Percentiles rank a stretch among this genome's conserved stretches.
Evolutionary conservation across 768 basidiomycete species (phyloP).

Genomic region (Mycena filopes): DNA sequence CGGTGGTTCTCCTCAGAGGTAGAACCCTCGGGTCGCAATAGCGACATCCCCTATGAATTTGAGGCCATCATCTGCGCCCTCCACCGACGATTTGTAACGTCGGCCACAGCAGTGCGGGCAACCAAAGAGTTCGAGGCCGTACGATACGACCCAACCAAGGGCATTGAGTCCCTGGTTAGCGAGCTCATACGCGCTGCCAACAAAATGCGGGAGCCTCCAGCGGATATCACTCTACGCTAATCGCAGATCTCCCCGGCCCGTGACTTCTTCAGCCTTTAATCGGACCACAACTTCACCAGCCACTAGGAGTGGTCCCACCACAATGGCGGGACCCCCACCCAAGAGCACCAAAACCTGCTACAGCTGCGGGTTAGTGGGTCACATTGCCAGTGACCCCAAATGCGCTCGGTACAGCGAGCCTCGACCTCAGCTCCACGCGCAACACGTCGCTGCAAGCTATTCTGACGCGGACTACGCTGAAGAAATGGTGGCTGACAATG

Average conservation of each 20-base stretch:
- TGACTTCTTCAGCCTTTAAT: too few species aligned
- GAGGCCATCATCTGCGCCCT: too few species aligned
- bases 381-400: not conserved
- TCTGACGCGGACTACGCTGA: not conserved
- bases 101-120: too few species aligned
- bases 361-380: not conserved
- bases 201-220: not conserved
- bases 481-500: not conserved
- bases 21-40: not conserved
- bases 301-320: not conserved
- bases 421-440: not conserved
- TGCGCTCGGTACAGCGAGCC: not conserved
- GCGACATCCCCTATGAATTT: too few species aligned
- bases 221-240: not conserved
- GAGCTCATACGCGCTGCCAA: not conserved
- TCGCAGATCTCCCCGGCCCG: not conserved
- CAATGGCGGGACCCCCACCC: not conserved
- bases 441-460: not conserved
- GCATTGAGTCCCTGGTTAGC: not conserved
- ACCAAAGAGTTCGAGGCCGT: constrained; percentile 9
- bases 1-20: constrained; percentile 5
- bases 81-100: too few species aligned
- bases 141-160: not conserved
- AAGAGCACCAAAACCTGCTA: not conserved
- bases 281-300: not conserved